Conservation (phyloP, 345 rosid species). For the Hypericum perforatum region DNA sequence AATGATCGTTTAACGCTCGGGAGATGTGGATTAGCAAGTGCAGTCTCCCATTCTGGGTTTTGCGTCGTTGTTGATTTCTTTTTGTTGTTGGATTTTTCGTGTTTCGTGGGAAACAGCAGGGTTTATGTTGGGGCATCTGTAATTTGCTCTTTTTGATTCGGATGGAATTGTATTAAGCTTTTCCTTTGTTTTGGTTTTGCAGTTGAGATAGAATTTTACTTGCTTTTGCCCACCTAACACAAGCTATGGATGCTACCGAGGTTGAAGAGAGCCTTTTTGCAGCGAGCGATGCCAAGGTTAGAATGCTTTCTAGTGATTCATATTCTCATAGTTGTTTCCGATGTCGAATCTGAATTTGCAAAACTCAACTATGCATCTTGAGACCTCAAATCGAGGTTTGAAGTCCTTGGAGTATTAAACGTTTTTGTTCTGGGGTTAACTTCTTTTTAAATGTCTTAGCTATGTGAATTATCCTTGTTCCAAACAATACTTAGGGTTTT, state of each 20-base stretch:
- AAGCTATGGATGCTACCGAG: slow-evolving; percentile 68
- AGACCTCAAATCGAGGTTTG: no score
- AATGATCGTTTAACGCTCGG: no score
- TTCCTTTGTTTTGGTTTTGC: slow-evolving; percentile 16
- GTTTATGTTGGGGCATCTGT: no score
- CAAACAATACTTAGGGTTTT: no score
- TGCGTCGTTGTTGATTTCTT: neutral
- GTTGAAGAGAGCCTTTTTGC: slow-evolving; percentile 91
- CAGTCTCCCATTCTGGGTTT: neutral
- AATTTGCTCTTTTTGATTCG: neutral
- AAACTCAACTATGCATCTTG: no score
- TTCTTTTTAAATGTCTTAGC: no score
- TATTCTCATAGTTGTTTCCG: slow-evolving; percentile 1
- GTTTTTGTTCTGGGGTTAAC: no score
- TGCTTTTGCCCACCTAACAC: slow-evolving; percentile 25
- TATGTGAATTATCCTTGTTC: no score
- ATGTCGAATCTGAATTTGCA: neutral
- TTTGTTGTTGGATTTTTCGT: slow-evolving; percentile 8
- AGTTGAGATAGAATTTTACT: slow-evolving; percentile 31
- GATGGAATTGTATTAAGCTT: slow-evolving; percentile 12
- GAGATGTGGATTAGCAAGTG: no score
- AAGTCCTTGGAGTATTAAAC: no score
- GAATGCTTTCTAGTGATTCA: slow-evolving; percentile 1
- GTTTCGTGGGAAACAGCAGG: no score
- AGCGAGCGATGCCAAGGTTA: slow-evolving; percentile 94